Evolutionary conservation across 495 filamentous ascomycete genomes (phyloP).

Genomic region (Tirmania nivea): DNA sequence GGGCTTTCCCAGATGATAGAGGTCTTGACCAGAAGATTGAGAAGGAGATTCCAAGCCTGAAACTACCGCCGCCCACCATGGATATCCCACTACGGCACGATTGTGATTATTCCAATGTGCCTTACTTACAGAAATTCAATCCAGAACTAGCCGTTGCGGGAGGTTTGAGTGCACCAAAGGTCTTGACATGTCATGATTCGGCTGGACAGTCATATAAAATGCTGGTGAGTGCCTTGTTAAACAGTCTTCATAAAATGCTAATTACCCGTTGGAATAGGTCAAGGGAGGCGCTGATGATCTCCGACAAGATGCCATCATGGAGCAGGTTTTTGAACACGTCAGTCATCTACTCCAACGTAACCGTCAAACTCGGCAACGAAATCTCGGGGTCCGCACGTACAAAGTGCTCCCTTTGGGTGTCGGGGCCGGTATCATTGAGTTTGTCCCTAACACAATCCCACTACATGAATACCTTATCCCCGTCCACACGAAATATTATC

Average conservation of each 20-base stretch:
- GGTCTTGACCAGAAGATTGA: constrained; percentile 30
- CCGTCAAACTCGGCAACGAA: constrained; percentile 64
- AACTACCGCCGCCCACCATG: constrained; percentile 80
- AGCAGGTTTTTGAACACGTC: constrained; percentile 94
- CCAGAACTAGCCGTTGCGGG: constrained; percentile 61
- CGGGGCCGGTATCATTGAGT: constrained; percentile 83
- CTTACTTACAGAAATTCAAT: constrained; percentile 44
- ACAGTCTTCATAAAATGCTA: background rate
- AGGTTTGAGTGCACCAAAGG: constrained; percentile 79
- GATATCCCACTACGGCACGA: constrained; percentile 50
- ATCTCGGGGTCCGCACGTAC: constrained; percentile 79
- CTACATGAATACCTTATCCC: constrained; percentile 79
- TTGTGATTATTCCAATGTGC: constrained; percentile 54
- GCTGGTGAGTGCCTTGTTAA: constrained; percentile 31
- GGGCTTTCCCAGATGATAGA: constrained; percentile 38
- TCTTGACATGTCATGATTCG: constrained; percentile 53
- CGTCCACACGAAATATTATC: constrained; percentile 68
- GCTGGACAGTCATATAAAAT: constrained; percentile 68
- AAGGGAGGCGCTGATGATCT: constrained; percentile 91
- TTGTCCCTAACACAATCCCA: constrained; percentile 77
- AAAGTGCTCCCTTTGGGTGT: constrained; percentile 78
- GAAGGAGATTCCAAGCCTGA: constrained; percentile 31
- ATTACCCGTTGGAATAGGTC: constrained; percentile 28
- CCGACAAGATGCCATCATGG: constrained; percentile 99
- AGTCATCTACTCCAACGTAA: constrained; percentile 70